These are phyloP conservation scores for Ulmus americana DNA, from an alignment of 331 rosid species.

Conservation along the genomic window DNA sequence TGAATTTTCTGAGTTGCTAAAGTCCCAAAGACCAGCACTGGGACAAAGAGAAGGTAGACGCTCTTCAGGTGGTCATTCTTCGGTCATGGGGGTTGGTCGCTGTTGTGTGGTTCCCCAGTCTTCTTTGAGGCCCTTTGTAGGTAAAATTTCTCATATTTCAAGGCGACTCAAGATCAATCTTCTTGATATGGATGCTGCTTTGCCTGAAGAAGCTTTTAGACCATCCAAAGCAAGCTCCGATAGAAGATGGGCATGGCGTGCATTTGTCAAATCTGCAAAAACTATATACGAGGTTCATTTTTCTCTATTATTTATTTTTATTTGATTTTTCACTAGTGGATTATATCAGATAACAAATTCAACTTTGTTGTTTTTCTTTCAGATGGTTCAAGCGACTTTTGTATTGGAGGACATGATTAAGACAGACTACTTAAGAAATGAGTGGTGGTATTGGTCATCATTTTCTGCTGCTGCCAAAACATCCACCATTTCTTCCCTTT, in stretches of 20 bases:
- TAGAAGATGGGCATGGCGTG: slow-evolving; percentile 92
- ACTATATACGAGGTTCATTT: slow-evolving; percentile 77
- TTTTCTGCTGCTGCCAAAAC: slow-evolving; percentile 91
- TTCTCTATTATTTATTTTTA: slow-evolving; percentile 2
- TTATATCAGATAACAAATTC: slow-evolving; percentile 11
- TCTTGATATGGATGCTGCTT: slow-evolving; percentile 90
- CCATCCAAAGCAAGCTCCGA: slow-evolving; percentile 58
- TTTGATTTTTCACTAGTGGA: background rate
- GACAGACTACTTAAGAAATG: slow-evolving; percentile 82
- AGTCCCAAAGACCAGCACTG: slow-evolving; percentile 31
- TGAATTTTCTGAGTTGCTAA: slow-evolving; percentile 31
- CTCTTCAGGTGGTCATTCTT: slow-evolving; percentile 34
- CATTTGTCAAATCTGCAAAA: slow-evolving; percentile 75
- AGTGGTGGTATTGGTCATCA: slow-evolving; percentile 99
- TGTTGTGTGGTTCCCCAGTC: slow-evolving; percentile 77
- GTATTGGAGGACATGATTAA: slow-evolving; percentile 87
- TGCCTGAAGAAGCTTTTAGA: slow-evolving; percentile 66
- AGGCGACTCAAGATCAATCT: slow-evolving; percentile 73
- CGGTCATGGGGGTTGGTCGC: slow-evolving; percentile 42
- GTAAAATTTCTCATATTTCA: slow-evolving; percentile 60
- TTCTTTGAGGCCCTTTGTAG: slow-evolving; percentile 76
- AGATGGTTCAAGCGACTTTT: slow-evolving; percentile 90
- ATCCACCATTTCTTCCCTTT: slow-evolving; percentile 76
- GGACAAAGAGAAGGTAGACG: slow-evolving; percentile 40
- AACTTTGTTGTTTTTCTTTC: slow-evolving; percentile 29